A percentile compares a stretch with the other conserved stretches of the same genome.
phyloP scores from a whole-genome alignment of 2,329 filamentous ascomycete species.

The Alternaria arborescens region DNA sequence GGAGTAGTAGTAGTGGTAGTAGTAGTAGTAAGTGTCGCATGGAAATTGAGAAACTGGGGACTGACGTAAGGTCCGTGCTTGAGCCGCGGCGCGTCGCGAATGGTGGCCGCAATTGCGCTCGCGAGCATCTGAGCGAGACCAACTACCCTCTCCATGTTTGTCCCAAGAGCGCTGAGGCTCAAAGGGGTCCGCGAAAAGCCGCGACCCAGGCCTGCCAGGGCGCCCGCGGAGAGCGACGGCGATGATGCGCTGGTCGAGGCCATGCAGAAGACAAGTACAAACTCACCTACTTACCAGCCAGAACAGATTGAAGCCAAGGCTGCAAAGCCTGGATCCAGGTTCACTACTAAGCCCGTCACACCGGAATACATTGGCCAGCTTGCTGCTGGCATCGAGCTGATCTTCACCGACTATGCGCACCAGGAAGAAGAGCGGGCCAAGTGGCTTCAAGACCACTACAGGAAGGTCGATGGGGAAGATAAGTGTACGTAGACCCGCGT shows the following conservation, averaged over 20 bases:
- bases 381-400: conserved; percentile 42
- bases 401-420: conserved; percentile 50
- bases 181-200: conserved; percentile 38
- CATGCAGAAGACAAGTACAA: conserved; percentile 36
- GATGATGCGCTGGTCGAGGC: conserved; percentile 36
- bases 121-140: background rate
- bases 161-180: conserved; percentile 45
- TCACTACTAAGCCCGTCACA: conserved; percentile 29
- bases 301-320: conserved; percentile 19
- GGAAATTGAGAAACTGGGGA: conserved; percentile 14
- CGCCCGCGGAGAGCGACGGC: conserved; percentile 11
- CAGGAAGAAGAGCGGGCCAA: conserved; percentile 34
- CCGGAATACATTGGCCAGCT: conserved; percentile 43
- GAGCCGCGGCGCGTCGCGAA: conserved; percentile 12
- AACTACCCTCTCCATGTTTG: conserved; percentile 35
- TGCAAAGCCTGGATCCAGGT: conserved; percentile 27
- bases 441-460: conserved; percentile 41
- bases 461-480: conserved; percentile 33
- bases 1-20: background rate
- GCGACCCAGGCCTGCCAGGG: conserved; percentile 17
- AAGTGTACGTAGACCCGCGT: conserved; percentile 28
- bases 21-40: background rate
- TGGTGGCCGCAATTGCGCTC: background rate
- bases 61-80: conserved; percentile 20
- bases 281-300: conserved; percentile 23